Percentiles rank a stretch among this genome's conserved stretches.
phyloP scores from a whole-genome alignment of 2,329 filamentous ascomycete species.

The Blastomyces silverae region DNA sequence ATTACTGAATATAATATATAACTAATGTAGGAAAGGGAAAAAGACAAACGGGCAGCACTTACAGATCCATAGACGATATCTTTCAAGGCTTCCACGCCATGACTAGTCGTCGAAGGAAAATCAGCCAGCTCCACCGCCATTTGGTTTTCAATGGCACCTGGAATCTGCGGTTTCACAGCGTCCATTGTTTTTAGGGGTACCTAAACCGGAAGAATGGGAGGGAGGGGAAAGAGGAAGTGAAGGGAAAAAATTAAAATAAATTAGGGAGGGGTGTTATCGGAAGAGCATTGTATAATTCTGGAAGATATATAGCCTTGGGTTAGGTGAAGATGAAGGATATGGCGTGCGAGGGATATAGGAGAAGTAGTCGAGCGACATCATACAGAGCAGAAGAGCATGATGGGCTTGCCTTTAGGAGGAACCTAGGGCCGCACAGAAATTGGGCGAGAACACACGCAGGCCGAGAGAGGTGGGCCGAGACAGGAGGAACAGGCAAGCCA shows the following conservation, averaged over 20 bases:
- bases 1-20: background rate
- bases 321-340: conserved; percentile 17
- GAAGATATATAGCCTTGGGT: conserved; percentile 13
- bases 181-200: conserved; percentile 12
- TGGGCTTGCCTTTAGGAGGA: background rate
- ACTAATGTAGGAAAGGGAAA: background rate
- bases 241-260: background rate
- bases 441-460: background rate
- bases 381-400: conserved; percentile 3
- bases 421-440: background rate
- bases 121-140: conserved; percentile 38
- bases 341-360: conserved; percentile 20
- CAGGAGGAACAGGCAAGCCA: conserved; percentile 2
- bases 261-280: conserved; percentile 22
- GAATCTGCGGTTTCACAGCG: conserved; percentile 22
- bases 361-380: conserved; percentile 8
- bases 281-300: conserved; percentile 27
- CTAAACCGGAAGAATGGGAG: conserved; percentile 14
- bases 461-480: background rate
- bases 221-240: conserved; percentile 11
- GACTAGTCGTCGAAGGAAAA: conserved; percentile 34
- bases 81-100: conserved; percentile 65
- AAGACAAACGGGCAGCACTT: conserved; percentile 32
- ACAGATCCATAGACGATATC: conserved; percentile 86
- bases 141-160: conserved; percentile 35